phyloP scores from a whole-genome alignment of 2,329 filamentous ascomycete genomes.

The Penicillium sp. region DNA sequence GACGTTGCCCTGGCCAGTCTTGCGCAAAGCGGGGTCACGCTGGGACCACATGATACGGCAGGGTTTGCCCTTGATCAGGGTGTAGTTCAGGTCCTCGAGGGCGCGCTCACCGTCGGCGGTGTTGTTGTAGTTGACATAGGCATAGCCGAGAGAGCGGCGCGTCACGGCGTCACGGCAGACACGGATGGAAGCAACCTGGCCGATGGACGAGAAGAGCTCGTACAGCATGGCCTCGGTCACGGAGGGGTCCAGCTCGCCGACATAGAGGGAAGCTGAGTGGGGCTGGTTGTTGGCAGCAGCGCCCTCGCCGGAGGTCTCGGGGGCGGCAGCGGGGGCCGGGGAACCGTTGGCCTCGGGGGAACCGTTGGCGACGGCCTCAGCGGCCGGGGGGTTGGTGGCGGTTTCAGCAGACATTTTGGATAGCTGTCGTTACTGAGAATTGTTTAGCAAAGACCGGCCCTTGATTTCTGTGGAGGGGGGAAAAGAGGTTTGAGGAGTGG shows the following conservation, averaged over 20 bases:
- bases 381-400: slow-evolving; percentile 68
- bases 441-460: slow-evolving; percentile 14
- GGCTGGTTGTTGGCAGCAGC: slow-evolving; percentile 73
- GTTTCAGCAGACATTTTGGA: slow-evolving; percentile 78
- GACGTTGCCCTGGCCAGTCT: slow-evolving; percentile 98
- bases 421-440: slow-evolving; percentile 58
- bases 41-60: slow-evolving; percentile 99
- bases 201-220: slow-evolving; percentile 99
- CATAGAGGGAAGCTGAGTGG: slow-evolving; percentile 96
- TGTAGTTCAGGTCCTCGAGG: slow-evolving; percentile 99
- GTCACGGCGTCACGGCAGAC: slow-evolving; percentile 99
- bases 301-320: slow-evolving; percentile 43
- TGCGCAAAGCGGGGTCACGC: slow-evolving; percentile 96
- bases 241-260: slow-evolving; percentile 94
- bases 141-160: slow-evolving; percentile 96
- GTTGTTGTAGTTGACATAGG: slow-evolving; percentile 99
- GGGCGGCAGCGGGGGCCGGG: slow-evolving; percentile 68
- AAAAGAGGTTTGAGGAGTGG: slow-evolving; percentile 5
- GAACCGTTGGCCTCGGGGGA: slow-evolving; percentile 57
- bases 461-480: slow-evolving; percentile 4
- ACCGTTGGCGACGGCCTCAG: slow-evolving; percentile 59
- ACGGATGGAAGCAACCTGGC: slow-evolving; percentile 97
- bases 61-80: slow-evolving; percentile 94
- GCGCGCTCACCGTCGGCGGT: slow-evolving; percentile 95
- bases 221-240: slow-evolving; percentile 99